Evolutionary conservation across 208 protist genomes (phyloP), one percentile per base, ranked within the genome.

Genomic region (Angomonas ambiguus): DNA sequence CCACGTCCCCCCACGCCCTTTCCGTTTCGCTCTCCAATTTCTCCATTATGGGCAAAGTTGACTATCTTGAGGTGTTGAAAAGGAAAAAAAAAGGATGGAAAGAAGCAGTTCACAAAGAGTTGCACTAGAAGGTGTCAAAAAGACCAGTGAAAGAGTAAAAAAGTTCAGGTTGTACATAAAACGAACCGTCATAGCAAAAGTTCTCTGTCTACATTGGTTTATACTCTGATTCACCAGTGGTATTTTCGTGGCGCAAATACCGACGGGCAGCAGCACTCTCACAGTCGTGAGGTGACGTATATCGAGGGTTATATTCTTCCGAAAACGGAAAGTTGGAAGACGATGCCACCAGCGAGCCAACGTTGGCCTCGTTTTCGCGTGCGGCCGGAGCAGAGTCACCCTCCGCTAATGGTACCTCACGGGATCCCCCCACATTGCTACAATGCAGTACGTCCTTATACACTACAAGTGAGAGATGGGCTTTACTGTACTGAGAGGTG

Each of bases 1-100:
- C 82, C 2, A 87, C 64, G 42, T 85, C 78, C n/a, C 65, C 45
- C 82, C 86, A 87, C 31, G 79, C 73, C 1, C 56, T 58, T 35
- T 83, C 82, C 25, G 82, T 48, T 34, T 69, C 42, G 5, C 58
- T 57, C 42, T 69, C 64, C 33, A 66, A 13, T 13, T 4, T 8
- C 8, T 66, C 25, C 62, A 66, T 65, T 59, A 27, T 31, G n/a
- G n/a, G n/a, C n/a, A n/a, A n/a, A n/a, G n/a, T n/a, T n/a, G n/a
- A n/a, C n/a, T 35, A 27, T 53, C 24, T 20, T 27, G 45, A 4
- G 35, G 5, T 22, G 8, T 38, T 53, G 2, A 62, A 62, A 18
- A 60, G 60, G 32, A 18, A 49, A 68, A 60, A 68, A 58, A 45
- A 68, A 60, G 20, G 13, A 27, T 27, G 20, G 58, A 6, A 31